A percentile compares a stretch with the other conserved stretches of the same genome.
Conservation (phyloP, 208 protist genomes). For the Trypanosoma boissoni region DNA sequence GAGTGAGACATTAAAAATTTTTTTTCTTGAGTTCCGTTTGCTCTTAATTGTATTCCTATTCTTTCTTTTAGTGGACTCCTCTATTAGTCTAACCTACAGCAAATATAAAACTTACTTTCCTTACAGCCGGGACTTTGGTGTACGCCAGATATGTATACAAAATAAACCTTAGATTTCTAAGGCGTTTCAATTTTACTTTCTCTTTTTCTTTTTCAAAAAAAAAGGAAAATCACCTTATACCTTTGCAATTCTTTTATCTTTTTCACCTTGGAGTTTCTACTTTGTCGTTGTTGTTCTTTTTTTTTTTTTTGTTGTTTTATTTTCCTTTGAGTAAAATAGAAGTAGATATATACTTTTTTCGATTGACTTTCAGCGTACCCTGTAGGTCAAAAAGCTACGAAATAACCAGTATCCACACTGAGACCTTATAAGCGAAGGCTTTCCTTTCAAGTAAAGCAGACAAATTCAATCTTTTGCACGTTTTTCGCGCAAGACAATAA, state of each 20-base stretch:
- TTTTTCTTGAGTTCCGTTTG: neutral
- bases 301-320: neutral
- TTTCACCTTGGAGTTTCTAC: too few species aligned
- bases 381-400: neutral
- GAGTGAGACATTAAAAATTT: conserved; percentile 1
- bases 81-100: too few species aligned
- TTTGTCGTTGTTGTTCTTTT: too few species aligned
- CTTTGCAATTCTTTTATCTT: neutral
- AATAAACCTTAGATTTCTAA: neutral
- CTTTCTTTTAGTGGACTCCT: neutral
- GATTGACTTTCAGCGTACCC: neutral
- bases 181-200: neutral
- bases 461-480: too few species aligned
- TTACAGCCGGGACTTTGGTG: too few species aligned
- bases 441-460: too few species aligned
- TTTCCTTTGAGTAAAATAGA: neutral
- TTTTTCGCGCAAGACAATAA: too few species aligned
- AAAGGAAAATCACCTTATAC: neutral
- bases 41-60: neutral
- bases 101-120: too few species aligned
- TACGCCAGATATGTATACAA: too few species aligned
- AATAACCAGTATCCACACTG: too few species aligned
- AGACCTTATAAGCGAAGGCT: too few species aligned
- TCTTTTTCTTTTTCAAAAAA: conserved; percentile 2
- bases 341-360: neutral